Percentiles rank a stretch among this genome's conserved stretches.
These are phyloP conservation scores for Diaporthe citrichinensis DNA, from an alignment of 2,329 filamentous ascomycete genomes.

Conservation along the genomic window DNA sequence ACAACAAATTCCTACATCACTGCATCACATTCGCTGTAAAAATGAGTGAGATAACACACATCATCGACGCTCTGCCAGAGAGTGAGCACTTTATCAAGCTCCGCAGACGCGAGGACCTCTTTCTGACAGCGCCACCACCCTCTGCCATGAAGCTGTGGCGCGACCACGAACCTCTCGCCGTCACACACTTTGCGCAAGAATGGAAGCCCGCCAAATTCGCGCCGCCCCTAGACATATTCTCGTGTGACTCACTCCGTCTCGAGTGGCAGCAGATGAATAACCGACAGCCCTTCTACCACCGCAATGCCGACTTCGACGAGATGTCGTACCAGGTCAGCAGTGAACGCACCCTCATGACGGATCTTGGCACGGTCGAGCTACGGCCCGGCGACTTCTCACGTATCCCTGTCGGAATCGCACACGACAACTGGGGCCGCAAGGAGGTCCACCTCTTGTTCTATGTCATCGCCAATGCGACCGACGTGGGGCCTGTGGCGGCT, in stretches of 20 bases:
- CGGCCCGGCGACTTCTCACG: neutral
- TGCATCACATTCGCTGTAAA: neutral
- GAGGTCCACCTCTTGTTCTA: neutral
- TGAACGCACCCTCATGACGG: neutral
- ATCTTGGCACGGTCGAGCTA: neutral
- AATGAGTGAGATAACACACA: neutral
- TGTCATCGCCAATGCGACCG: conserved; percentile 1
- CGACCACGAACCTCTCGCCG: neutral
- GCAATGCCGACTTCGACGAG: neutral
- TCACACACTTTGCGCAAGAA: neutral
- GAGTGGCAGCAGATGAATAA: neutral
- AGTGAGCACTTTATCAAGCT: neutral
- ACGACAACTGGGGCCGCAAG: neutral
- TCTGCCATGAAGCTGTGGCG: neutral
- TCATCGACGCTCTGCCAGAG: neutral
- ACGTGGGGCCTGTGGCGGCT: neutral
- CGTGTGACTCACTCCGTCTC: neutral
- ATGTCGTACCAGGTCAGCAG: neutral
- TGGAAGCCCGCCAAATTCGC: neutral
- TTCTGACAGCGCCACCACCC: neutral
- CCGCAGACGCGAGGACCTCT: neutral
- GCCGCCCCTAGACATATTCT: neutral
- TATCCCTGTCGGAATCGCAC: neutral
- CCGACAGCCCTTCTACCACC: neutral
- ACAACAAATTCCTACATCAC: neutral